phyloP scores from a whole-genome alignment of 495 filamentous ascomycete genomes.

The Astrothelium macrocarpum region DNA sequence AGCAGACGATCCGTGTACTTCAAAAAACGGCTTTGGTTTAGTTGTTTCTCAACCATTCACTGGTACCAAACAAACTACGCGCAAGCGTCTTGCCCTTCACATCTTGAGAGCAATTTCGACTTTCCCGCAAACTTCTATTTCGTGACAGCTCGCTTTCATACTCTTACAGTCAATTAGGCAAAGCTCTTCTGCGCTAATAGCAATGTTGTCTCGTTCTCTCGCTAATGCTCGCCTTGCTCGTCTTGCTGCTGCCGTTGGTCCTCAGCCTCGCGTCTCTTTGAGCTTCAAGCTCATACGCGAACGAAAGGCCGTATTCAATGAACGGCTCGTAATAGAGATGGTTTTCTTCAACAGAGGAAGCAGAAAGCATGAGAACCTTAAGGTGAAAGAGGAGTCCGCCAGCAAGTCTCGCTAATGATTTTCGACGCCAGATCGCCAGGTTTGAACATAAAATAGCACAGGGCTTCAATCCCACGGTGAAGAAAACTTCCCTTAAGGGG shows the following conservation, averaged over 20 bases:
- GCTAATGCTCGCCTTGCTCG: neutral
- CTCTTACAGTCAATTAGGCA: no score
- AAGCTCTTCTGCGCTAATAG: neutral
- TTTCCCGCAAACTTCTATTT: no score
- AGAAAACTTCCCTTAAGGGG: slow-evolving; percentile 53
- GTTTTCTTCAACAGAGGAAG: neutral
- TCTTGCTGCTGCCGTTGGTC: neutral
- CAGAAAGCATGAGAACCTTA: neutral
- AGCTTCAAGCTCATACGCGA: neutral
- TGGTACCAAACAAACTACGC: no score
- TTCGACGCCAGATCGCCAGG: neutral
- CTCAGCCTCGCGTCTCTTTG: neutral
- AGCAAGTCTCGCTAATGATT: neutral
- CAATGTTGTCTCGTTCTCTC: neutral
- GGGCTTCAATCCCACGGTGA: slow-evolving; percentile 38
- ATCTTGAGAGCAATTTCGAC: no score
- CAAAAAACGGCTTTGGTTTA: no score
- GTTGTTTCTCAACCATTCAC: no score
- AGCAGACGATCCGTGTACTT: no score
- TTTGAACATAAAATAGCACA: neutral
- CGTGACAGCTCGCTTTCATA: neutral
- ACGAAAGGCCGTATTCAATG: neutral
- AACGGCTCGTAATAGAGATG: neutral
- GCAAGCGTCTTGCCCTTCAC: no score
- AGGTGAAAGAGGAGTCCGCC: neutral